Conservation (phyloP, 139 green algal species). For the Closterium sp. region DNA sequence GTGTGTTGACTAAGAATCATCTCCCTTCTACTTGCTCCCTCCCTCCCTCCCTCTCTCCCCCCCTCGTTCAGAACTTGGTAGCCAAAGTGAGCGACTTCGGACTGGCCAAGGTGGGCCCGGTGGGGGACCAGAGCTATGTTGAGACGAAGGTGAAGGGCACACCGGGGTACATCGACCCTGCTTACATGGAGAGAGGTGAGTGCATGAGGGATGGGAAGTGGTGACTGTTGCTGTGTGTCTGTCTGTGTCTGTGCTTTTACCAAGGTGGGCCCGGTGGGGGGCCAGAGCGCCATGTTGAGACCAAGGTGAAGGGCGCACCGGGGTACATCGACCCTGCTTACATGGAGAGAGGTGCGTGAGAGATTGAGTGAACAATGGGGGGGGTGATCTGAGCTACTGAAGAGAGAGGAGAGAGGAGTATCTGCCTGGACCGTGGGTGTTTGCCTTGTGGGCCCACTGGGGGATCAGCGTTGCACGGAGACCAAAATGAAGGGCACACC, state of each 20-base stretch:
- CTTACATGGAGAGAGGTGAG: not conserved
- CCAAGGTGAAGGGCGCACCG: constrained; percentile 25
- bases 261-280: constrained; percentile 3
- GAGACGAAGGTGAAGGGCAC: no score
- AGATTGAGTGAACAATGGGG: no score
- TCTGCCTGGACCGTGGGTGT: no score
- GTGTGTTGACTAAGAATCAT: not conserved
- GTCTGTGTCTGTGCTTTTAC: constrained; percentile 7
- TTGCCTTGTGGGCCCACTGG: no score
- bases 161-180: no score
- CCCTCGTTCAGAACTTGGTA: not conserved
- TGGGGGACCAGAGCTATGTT: not conserved
- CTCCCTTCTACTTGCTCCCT: not conserved
- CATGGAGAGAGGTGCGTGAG: not conserved
- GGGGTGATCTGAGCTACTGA: no score
- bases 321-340: constrained; percentile 35
- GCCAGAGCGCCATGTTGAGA: constrained; percentile 15
- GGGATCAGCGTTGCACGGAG: not conserved
- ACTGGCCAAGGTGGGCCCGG: constrained; percentile 31
- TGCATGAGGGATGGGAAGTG: no score
- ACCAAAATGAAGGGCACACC: no score
- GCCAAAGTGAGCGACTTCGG: constrained; percentile 53
- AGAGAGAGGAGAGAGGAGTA: no score
- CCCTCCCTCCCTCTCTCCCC: not conserved
- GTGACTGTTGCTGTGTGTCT: no score